Evolutionary conservation across 2,329 filamentous ascomycete genomes (phyloP).

Genomic region (Tolypocladium cylindrosporum): DNA sequence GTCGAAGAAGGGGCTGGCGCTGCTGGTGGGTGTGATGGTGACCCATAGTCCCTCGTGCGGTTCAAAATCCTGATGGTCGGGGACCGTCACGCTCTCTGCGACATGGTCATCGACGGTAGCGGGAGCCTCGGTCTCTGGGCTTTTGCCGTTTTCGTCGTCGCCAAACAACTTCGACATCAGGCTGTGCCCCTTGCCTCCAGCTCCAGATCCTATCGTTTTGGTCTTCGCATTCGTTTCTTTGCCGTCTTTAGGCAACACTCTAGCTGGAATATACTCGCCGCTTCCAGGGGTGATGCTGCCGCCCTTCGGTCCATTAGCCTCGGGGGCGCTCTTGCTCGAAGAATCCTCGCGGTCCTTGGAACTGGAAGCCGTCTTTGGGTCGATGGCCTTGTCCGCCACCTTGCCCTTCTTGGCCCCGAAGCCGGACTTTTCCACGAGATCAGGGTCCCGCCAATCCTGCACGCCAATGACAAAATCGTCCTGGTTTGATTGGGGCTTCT

Average conservation of each 20-base stretch:
- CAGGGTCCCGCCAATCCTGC: constrained; percentile 77
- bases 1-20: constrained; percentile 88
- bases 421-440: constrained; percentile 26
- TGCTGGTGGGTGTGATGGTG: constrained; percentile 85
- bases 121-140: constrained; percentile 12
- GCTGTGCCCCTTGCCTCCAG: constrained; percentile 24
- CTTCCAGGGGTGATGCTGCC: constrained; percentile 64
- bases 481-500: constrained; percentile 9
- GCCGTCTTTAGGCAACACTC: constrained; percentile 2
- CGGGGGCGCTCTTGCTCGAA: constrained; percentile 1
- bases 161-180: constrained; percentile 42
- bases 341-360: constrained; percentile 1
- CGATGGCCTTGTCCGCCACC: neutral
- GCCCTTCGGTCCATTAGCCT: constrained; percentile 37
- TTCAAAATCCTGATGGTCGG: constrained; percentile 10
- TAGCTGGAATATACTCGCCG: constrained; percentile 48
- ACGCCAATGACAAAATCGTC: constrained; percentile 69
- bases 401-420: constrained; percentile 3
- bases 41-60: constrained; percentile 76
- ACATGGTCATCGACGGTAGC: constrained; percentile 12
- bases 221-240: neutral
- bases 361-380: neutral
- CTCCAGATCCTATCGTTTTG: constrained; percentile 13
- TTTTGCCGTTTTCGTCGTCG: constrained; percentile 23
- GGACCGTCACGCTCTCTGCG: constrained; percentile 2